A percentile compares a stretch with the other conserved stretches of the same genome.
phyloP scores from a whole-genome alignment of 179 eudicot species.

The Actinidia chinensis region DNA sequence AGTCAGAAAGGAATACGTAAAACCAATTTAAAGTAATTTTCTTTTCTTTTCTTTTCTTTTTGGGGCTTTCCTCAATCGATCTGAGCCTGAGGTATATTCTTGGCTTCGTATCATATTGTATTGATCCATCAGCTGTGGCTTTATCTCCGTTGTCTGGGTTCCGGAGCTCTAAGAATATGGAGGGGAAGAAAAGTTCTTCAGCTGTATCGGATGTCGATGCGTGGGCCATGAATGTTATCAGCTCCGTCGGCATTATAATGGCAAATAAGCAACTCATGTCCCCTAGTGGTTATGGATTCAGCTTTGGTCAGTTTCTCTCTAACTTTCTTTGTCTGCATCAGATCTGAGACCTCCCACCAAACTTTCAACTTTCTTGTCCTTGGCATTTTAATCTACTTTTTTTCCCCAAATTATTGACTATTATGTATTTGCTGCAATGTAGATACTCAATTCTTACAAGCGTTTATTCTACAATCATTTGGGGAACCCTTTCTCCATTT shows the following conservation, averaged over 20 bases:
- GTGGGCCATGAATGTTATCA: conserved; percentile 72
- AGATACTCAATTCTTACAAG: too few relatives aligned
- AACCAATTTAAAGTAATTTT: neutral
- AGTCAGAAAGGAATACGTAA: neutral
- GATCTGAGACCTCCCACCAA: neutral
- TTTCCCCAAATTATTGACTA: neutral
- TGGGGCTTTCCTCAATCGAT: too few relatives aligned
- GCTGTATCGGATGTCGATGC: conserved; percentile 65
- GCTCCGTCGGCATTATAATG: conserved; percentile 76
- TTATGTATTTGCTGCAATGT: too few relatives aligned
- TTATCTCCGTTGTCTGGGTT: neutral
- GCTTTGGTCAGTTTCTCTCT: conserved; percentile 41
- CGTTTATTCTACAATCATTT: too few relatives aligned
- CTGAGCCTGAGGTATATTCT: too few relatives aligned
- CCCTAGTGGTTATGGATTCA: conserved; percentile 51
- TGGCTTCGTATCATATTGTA: too few relatives aligned
- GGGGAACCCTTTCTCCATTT: too few relatives aligned
- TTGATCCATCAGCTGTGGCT: neutral
- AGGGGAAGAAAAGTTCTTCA: conserved; percentile 52
- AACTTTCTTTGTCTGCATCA: neutral
- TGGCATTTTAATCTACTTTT: neutral
- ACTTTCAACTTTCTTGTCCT: neutral
- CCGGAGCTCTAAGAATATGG: conserved; percentile 33
- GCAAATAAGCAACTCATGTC: conserved; percentile 82
- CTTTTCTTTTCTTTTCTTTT: neutral